Evolutionary conservation across 495 filamentous ascomycete species (phyloP).

Genomic region (Neurospora intermedia): DNA sequence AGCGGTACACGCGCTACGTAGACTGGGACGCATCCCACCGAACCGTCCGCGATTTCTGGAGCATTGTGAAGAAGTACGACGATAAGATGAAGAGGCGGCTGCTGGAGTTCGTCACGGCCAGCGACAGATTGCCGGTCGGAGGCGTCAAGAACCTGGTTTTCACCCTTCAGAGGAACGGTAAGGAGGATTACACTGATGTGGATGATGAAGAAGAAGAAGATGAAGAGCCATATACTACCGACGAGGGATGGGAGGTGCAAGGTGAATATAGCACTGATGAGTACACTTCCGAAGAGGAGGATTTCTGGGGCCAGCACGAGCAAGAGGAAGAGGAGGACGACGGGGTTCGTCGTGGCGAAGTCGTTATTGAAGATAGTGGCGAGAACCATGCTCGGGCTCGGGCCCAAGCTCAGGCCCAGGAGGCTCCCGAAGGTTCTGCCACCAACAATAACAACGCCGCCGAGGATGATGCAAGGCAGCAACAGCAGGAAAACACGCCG

Average conservation of each 20-base stretch:
- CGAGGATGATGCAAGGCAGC: neutral
- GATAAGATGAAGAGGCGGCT: slow-evolving; percentile 59
- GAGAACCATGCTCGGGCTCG: neutral
- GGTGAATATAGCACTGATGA: slow-evolving; percentile 1
- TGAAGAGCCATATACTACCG: neutral
- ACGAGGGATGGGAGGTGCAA: neutral
- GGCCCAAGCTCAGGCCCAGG: neutral
- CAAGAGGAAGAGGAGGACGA: slow-evolving; percentile 4
- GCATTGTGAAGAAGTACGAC: slow-evolving; percentile 55
- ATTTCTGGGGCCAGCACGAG: neutral
- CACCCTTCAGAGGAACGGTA: slow-evolving; percentile 68
- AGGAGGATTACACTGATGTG: slow-evolving; percentile 35
- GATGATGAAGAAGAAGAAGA: neutral
- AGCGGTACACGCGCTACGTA: slow-evolving; percentile 61
- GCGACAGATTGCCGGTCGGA: slow-evolving; percentile 78
- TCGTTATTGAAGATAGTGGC: neutral
- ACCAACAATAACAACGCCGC: neutral
- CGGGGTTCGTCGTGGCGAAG: neutral
- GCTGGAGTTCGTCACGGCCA: slow-evolving; percentile 91
- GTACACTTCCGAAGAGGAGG: slow-evolving; percentile 17
- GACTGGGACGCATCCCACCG: slow-evolving; percentile 60
- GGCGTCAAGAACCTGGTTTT: slow-evolving; percentile 74
- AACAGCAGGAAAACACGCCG: neutral
- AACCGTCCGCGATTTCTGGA: slow-evolving; percentile 74
- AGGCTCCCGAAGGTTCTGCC: neutral